These are phyloP conservation scores for Musa troglodytarum DNA, from an alignment of 176 grass and related monocot genomes.

Conservation along the genomic window DNA sequence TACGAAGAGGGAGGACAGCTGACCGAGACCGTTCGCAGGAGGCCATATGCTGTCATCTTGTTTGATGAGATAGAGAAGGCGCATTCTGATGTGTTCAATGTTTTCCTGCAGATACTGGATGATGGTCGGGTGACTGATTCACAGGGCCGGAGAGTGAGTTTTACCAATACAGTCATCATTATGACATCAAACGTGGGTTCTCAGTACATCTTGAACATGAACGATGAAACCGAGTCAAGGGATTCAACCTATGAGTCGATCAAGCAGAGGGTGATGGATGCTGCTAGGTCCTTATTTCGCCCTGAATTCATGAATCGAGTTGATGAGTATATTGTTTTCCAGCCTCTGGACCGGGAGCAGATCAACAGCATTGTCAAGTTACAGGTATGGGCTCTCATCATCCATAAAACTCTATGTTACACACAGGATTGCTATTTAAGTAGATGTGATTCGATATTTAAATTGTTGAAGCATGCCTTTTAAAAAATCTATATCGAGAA, in stretches of 20 bases:
- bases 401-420: neutral
- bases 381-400: slow-evolving; percentile 44
- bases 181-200: slow-evolving; percentile 99
- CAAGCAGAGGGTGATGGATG: slow-evolving; percentile 90
- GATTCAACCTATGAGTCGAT: slow-evolving; percentile 72
- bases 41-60: slow-evolving; percentile 78
- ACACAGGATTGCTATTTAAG: no score
- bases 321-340: slow-evolving; percentile 94
- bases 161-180: slow-evolving; percentile 83
- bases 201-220: slow-evolving; percentile 94
- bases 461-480: no score
- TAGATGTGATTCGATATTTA: no score
- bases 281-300: slow-evolving; percentile 84
- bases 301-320: slow-evolving; percentile 97
- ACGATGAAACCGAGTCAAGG: slow-evolving; percentile 42
- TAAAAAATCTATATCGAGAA: no score
- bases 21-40: slow-evolving; percentile 70
- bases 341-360: slow-evolving; percentile 68
- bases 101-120: slow-evolving; percentile 92
- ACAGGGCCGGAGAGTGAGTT: slow-evolving; percentile 81
- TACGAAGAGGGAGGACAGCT: slow-evolving; percentile 98
- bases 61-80: slow-evolving; percentile 99
- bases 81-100: slow-evolving; percentile 95
- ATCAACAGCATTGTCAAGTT: slow-evolving; percentile 80
- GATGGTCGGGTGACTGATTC: slow-evolving; percentile 95